Evolutionary conservation across 2,329 filamentous ascomycete genomes (phyloP), one percentile per base, ranked within the genome.

Genomic region (Aureobasidium zeae): DNA sequence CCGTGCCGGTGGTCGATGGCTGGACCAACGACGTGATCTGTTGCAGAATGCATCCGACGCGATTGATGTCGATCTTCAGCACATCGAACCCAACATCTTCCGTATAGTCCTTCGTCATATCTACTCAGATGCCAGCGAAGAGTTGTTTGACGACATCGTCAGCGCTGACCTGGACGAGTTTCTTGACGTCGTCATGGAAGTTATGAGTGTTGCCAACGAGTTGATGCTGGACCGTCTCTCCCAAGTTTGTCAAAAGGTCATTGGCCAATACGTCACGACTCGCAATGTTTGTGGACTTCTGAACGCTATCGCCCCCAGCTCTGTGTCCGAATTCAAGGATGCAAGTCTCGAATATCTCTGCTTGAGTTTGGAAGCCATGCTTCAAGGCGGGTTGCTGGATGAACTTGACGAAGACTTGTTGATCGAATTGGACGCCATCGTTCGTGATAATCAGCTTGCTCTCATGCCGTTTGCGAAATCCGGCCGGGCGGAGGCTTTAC

Each of bases 161-260:
- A 74, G 76, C 25, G 67, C 76, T 12, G 79, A 81, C 48, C 64
- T 94, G 5, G 87, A 95, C 52, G 82, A 87, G 33, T 87, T 94
- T 50, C 77, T 88, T 4, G 87, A 96, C 53, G 69, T 91, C n/a
- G 73, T 95, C 7, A 74, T 96, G 65, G 87, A 94, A 53, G 84
- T 96, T 32, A 81, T 96, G 74, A 79, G 79, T 45, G 81, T 86
- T 41, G 86, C 88, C 10, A 91, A 98, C 57, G 89, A 98, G 62
- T 68, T 98, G 46, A 95, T 98, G 88, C 73, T 98, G 34, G 87
- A 95, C 58, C 76, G 88, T 5, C 67, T 98, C 4, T 86, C 86
- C 4, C 85, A 94, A 59, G 79, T 93, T 20, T 96, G 91, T 60
- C 91, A 98, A 59, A 79, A 76, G 47, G 66, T 87, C 16, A 75